Conservation (phyloP, 768 basidiomycete species). For the Hypholoma sublateritium region DNA sequence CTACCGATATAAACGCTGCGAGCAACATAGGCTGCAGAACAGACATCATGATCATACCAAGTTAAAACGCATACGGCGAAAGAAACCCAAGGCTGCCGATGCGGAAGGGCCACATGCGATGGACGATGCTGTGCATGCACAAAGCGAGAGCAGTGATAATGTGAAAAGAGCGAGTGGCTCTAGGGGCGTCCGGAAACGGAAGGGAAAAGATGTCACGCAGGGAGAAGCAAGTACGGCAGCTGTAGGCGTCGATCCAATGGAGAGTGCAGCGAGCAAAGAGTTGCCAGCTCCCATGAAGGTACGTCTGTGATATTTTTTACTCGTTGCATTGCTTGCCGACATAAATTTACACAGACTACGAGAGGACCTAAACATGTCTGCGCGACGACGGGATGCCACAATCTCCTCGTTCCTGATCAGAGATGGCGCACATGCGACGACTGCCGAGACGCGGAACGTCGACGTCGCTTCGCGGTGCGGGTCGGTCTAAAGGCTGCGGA, state of each 20-base stretch:
- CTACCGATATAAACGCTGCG: slow-evolving; percentile 54
- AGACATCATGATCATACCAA: slow-evolving; percentile 42
- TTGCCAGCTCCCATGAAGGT: background rate
- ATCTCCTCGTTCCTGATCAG: slow-evolving; percentile 38
- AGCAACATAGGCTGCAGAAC: slow-evolving; percentile 56
- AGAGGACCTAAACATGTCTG: slow-evolving; percentile 28
- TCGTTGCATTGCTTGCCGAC: no score
- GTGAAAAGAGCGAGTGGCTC: no score
- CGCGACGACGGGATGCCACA: slow-evolving; percentile 39
- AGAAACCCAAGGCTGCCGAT: background rate
- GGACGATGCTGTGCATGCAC: no score
- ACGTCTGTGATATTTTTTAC: background rate
- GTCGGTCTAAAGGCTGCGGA: slow-evolving; percentile 2
- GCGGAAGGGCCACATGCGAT: no score
- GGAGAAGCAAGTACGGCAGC: background rate
- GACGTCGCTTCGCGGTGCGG: slow-evolving; percentile 21
- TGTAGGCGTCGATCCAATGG: background rate
- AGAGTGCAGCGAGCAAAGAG: background rate
- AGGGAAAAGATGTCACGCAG: no score
- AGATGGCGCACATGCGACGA: slow-evolving; percentile 51
- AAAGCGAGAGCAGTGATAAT: no score
- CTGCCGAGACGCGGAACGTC: slow-evolving; percentile 38
- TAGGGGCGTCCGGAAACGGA: no score
- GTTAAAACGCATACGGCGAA: slow-evolving; percentile 40
- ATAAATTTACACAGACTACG: background rate